A percentile compares a stretch with the other conserved stretches of the same genome.
These are phyloP conservation scores for Boletus reticulatus DNA, from an alignment of 768 basidiomycete species.

Conservation along the genomic window DNA sequence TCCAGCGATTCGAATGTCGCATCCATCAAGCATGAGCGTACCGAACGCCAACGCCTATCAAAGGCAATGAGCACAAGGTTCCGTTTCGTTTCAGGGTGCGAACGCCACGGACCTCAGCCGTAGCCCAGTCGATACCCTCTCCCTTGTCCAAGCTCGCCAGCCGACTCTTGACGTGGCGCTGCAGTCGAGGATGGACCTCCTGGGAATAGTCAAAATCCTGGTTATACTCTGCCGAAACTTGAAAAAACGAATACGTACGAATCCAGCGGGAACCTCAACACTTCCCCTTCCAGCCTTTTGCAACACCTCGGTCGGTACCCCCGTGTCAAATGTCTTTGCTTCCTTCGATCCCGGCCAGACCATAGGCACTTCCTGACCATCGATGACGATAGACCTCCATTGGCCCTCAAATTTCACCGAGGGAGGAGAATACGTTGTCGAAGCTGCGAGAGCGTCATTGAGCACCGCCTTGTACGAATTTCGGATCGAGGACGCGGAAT, in stretches of 20 bases:
- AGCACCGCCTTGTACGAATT: slow-evolving; percentile 59
- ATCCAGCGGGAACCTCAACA: slow-evolving; percentile 53
- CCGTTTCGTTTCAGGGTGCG: background rate
- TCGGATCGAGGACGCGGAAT: slow-evolving; percentile 51
- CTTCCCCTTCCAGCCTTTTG: slow-evolving; percentile 64
- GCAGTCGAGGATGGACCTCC: slow-evolving; percentile 78
- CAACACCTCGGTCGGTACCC: slow-evolving; percentile 53
- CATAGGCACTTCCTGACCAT: slow-evolving; percentile 21
- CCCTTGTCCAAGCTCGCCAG: slow-evolving; percentile 66
- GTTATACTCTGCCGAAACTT: background rate
- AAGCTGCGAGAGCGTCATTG: slow-evolving; percentile 54
- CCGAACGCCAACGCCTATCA: slow-evolving; percentile 83
- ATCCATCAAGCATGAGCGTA: slow-evolving; percentile 77
- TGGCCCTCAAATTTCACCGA: slow-evolving; percentile 60
- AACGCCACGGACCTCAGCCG: slow-evolving; percentile 64
- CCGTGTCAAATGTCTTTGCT: slow-evolving; percentile 65
- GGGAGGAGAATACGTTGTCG: slow-evolving; percentile 46
- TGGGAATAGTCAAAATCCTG: slow-evolving; percentile 24
- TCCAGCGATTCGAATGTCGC: slow-evolving; percentile 85
- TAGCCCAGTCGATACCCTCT: slow-evolving; percentile 83
- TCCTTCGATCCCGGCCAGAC: slow-evolving; percentile 59
- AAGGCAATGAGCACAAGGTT: background rate
- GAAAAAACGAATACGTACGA: slow-evolving; percentile 47
- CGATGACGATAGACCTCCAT: slow-evolving; percentile 46
- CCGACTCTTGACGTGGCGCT: slow-evolving; percentile 76